Evolutionary conservation across 2,329 filamentous ascomycete species (phyloP), one percentile per base, ranked within the genome.

Genomic region (Chaetomium olivaceum): DNA sequence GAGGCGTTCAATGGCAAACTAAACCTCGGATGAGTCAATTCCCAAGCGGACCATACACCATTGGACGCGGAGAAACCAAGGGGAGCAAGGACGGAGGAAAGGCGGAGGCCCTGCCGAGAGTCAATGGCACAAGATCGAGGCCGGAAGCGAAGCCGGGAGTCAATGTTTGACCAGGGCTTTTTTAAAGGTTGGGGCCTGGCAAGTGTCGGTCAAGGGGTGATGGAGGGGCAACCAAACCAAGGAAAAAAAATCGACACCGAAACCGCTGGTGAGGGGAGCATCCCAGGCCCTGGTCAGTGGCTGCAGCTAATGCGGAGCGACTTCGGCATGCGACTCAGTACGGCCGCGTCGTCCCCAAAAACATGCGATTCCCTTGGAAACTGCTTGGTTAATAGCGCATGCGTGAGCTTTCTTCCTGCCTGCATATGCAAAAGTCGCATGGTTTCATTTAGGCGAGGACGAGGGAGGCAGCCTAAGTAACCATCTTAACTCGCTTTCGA

Each of bases 211-310:
- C 64, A 60, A 58, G 64, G 43, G 63, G 61, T 62, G 67, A 65
- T 71, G 70, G 71, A 72, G 71, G 71, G 71, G 71, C 68, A 71
- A 31, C 33, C 33, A 12, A 9, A 36, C 59, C 61, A 55, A 60
- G 54, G 58, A 63, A 70, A 71, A 71, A 72, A 72, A 71, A 63
- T 69, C 59, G 61, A 55, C 63, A 69, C 71, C 71, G 71, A 73
- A 71, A 71, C 67, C 71, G 71, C 70, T 70, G 58, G 60, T 56
- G 64, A 63, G 67, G 66, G 69, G 64, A 57, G 27, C 55, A 19
- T 7, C 21, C 61, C 48, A 48, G 21, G 36, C 51, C 62, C 62
- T 25, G 29, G 62, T 31, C 58, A 61, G 8, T 27, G 56, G 27
- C 39, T 43, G 62, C 60, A 48, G 55, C 56, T 27, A 31, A 11